Conservation (phyloP, 1,284 basidiomycete species). For the Rhodotorula mucilaginosa region DNA sequence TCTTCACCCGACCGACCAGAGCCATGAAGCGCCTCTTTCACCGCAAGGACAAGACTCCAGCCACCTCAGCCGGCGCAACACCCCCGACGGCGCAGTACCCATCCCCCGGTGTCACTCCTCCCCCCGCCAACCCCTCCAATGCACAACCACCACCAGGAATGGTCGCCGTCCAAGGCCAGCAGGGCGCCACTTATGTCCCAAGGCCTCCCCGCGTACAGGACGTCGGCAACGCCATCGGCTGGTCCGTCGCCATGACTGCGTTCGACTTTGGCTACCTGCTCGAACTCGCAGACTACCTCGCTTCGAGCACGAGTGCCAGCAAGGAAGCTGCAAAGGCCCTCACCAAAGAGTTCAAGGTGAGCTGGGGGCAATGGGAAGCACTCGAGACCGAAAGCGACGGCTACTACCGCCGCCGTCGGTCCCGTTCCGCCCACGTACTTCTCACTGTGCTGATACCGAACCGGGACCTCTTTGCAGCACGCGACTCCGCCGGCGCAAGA, state of each 20-base stretch:
- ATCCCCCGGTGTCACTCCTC: background rate
- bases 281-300: constrained; percentile 25
- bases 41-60: constrained; percentile 11
- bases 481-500: constrained; percentile 37
- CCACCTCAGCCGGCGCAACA: too few species aligned
- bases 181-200: background rate
- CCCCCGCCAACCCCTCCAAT: background rate
- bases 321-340: constrained; percentile 32
- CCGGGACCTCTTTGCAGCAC: constrained; percentile 19
- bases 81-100: background rate
- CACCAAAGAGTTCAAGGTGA: constrained; percentile 38
- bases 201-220: constrained; percentile 26
- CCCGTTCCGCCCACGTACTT: too few species aligned
- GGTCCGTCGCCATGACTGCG: constrained; percentile 24
- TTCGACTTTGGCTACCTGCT: constrained; percentile 37
- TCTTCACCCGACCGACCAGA: background rate
- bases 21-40: constrained; percentile 35
- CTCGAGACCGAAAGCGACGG: too few species aligned
- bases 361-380: too few species aligned
- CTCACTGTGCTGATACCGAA: background rate
- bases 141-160: background rate
- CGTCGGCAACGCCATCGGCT: constrained; percentile 36
- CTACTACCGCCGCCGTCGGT: too few species aligned
- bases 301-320: constrained; percentile 2
- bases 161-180: background rate